Conservation (phyloP, 129 eudicot genomes). For the Daucus carota region DH1_v3.0 NC_030385.2:15783001-15783500, state of each 20-base stretch:
- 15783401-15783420: constrained; percentile 17
- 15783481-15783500: constrained; percentile 67
- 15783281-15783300: neutral
- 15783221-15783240: too few species aligned
- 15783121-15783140: too few species aligned
- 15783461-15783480: constrained; percentile 83
- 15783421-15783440: constrained; percentile 62
- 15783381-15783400: neutral
- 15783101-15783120: too few species aligned
- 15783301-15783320: neutral
- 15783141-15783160: neutral
- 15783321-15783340: neutral
- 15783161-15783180: too few species aligned
- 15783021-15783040: too few species aligned
- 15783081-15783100: neutral
- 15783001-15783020: too few species aligned
- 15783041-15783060: too few species aligned
- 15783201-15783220: too few species aligned
- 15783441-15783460: constrained; percentile 67
- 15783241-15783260: too few species aligned
- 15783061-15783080: neutral
- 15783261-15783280: neutral
- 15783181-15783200: too few species aligned
- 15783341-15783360: neutral
- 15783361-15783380: constrained; percentile 3